These are phyloP conservation scores for Ophiosphaerella herpotricha DNA, from an alignment of 2,329 filamentous ascomycete genomes.

Conservation along the genomic window DNA sequence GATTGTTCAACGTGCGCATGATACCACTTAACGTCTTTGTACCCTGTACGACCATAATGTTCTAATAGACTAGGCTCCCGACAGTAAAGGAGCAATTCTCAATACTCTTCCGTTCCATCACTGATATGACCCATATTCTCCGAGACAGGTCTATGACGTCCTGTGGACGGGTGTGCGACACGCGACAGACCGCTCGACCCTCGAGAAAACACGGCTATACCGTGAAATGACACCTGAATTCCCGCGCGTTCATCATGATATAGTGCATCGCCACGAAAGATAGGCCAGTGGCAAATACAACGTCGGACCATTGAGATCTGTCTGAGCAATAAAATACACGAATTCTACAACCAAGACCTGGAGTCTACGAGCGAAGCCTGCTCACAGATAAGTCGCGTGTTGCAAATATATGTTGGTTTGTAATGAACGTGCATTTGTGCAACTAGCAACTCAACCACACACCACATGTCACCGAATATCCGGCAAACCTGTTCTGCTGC, in stretches of 20 bases:
- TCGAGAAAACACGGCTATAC: neutral
- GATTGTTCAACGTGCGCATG: conserved; percentile 15
- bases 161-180: conserved; percentile 17
- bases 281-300: neutral
- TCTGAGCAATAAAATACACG: neutral
- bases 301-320: neutral
- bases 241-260: too few species aligned
- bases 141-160: conserved; percentile 15
- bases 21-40: conserved; percentile 35
- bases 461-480: conserved; percentile 9
- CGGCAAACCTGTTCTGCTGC: conserved; percentile 3
- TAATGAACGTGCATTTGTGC: conserved; percentile 5
- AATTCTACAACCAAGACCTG: neutral
- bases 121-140: conserved; percentile 5
- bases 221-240: neutral
- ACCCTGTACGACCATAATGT: conserved; percentile 22
- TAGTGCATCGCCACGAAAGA: too few species aligned
- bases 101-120: conserved; percentile 4
- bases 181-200: conserved; percentile 7
- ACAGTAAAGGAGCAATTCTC: conserved; percentile 20
- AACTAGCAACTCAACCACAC: conserved; percentile 16
- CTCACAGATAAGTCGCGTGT: conserved; percentile 23
- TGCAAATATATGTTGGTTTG: conserved; percentile 10
- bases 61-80: conserved; percentile 18
- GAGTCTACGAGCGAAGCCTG: conserved; percentile 8